Evolutionary conservation across 176 grass and related monocot species (phyloP).

Genomic region (Panicum miliaceum): DNA sequence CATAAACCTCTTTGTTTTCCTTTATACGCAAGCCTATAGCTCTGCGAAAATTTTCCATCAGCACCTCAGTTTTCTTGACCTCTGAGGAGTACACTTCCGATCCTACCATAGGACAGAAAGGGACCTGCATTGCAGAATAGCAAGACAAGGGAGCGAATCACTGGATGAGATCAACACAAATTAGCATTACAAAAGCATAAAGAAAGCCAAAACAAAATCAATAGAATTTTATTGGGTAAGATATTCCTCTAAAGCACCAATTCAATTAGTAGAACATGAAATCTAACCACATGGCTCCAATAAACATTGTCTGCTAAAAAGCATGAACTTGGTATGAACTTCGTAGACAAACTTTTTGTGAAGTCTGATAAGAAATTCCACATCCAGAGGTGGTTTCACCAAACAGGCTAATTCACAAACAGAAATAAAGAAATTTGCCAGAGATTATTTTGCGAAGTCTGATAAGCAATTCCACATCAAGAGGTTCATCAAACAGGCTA

Average conservation of each 20-base stretch:
- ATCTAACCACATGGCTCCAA: background rate
- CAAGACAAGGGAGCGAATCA: conserved; percentile 15
- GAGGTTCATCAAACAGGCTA: conserved; percentile 17
- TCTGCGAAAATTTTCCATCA: conserved; percentile 93
- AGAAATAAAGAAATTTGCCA: too few species aligned
- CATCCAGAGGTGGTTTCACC: conserved; percentile 8
- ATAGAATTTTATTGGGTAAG: background rate
- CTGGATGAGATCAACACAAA: background rate
- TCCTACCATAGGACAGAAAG: conserved; percentile 99
- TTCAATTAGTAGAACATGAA: conserved; percentile 13
- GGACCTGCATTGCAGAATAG: conserved; percentile 57
- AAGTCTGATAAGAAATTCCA: background rate
- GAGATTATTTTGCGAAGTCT: background rate
- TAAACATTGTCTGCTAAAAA: background rate
- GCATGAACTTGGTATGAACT: background rate
- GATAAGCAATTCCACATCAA: conserved; percentile 1
- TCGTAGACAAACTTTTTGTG: background rate
- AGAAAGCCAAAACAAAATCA: too few species aligned
- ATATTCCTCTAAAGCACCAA: conserved; percentile 1
- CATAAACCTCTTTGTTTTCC: conserved; percentile 96
- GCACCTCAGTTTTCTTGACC: conserved; percentile 97
- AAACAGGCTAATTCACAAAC: background rate
- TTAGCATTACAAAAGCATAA: background rate
- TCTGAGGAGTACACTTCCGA: conserved; percentile 97
- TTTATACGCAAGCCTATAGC: conserved; percentile 95